Conservation (phyloP, 73 alveolate genomes). For the Paramecium bursaria region DNA sequence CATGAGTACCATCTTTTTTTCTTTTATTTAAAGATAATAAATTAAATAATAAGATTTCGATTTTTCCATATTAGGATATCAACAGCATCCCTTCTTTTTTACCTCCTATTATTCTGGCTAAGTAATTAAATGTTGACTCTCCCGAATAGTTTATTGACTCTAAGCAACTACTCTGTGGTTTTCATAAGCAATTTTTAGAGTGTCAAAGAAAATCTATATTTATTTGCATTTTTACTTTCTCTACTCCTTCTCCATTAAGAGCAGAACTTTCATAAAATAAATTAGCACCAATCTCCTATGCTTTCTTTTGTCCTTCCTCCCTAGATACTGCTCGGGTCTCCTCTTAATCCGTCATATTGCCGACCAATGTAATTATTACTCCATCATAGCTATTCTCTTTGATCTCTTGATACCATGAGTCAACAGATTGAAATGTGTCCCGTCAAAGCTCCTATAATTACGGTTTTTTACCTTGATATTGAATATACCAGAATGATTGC, state of each 20-base stretch:
- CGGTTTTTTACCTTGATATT: conserved; percentile 70
- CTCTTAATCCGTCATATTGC: conserved; percentile 91
- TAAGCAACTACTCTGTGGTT: too few relatives aligned
- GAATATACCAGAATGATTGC: conserved; percentile 95
- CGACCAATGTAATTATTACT: conserved; percentile 85
- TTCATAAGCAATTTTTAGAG: too few relatives aligned
- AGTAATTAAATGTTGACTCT: too few relatives aligned
- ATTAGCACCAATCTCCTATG: conserved; percentile 14
- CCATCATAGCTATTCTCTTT: conserved; percentile 84
- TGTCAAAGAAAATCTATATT: too few relatives aligned
- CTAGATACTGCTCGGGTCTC: conserved; percentile 10
- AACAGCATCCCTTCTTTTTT: too few relatives aligned
- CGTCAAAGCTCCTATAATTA: conserved; percentile 43
- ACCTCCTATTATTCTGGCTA: too few relatives aligned
- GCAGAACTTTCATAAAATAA: conserved; percentile 68
- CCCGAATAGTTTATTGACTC: too few relatives aligned
- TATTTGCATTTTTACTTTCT: too few relatives aligned
- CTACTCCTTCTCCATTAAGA: conserved; percentile 31
- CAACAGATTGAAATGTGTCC: conserved; percentile 77
- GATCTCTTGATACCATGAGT: conserved; percentile 89
- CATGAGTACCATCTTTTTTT: conserved; percentile 1
- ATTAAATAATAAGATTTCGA: too few relatives aligned
- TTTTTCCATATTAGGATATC: too few relatives aligned
- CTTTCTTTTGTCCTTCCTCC: conserved; percentile 47
- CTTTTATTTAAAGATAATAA: too few relatives aligned